phyloP scores from a whole-genome alignment of 139 green algal species.

The Chlorella sp. region DNA sequence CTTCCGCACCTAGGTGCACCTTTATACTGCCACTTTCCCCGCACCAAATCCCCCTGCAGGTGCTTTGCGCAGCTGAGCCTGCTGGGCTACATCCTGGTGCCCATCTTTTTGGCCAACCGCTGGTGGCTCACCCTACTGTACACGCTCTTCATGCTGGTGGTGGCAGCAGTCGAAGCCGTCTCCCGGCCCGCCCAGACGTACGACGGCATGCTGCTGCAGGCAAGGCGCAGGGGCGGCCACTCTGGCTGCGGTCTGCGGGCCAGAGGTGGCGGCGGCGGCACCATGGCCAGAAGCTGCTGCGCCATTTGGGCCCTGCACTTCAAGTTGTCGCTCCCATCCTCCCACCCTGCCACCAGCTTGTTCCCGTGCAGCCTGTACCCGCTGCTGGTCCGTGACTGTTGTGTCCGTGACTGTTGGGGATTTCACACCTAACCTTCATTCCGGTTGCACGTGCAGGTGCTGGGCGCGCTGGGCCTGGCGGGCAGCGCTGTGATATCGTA shows the following conservation, averaged over 20 bases:
- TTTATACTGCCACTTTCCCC: not conserved
- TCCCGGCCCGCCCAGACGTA: conserved; percentile 54
- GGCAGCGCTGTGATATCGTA: conserved; percentile 55
- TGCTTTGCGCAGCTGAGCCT: conserved; percentile 68
- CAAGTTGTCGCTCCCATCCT: no score
- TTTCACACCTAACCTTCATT: not conserved
- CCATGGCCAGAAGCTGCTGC: no score
- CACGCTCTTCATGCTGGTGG: conserved; percentile 69
- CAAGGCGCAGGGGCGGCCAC: not conserved
- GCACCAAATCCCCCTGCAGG: conserved; percentile 30
- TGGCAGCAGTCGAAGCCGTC: conserved; percentile 74
- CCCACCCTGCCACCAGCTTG: no score
- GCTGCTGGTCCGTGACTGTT: no score
- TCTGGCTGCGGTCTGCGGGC: no score
- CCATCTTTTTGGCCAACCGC: conserved; percentile 70
- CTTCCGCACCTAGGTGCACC: no score
- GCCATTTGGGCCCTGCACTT: no score
- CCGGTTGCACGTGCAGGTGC: conserved; percentile 48
- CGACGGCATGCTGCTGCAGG: conserved; percentile 36
- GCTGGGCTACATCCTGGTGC: conserved; percentile 79
- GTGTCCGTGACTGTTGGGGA: not conserved
- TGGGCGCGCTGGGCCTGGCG: conserved; percentile 48
- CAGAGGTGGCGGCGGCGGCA: no score
- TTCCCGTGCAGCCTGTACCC: no score
- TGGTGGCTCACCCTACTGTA: conserved; percentile 68